Base-by-base conservation (phyloP, 1,284 basidiomycete species). In the Sporisorium graminicola region DNA sequence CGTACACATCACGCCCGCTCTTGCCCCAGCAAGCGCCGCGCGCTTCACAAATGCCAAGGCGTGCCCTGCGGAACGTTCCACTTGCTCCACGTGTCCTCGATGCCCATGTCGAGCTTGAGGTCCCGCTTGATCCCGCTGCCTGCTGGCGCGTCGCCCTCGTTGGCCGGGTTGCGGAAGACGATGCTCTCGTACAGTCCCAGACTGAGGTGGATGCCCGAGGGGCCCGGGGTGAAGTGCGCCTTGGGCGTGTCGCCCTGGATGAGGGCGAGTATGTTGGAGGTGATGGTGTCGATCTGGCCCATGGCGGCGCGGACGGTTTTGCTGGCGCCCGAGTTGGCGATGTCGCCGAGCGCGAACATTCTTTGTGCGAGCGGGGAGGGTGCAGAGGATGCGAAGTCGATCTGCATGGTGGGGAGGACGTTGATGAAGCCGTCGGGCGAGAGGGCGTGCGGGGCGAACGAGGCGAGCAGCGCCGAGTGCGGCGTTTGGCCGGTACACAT, bases 401-500 rank as follows among this genome's bases (percentile, higher is more conserved):
- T 35, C 26, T 79, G 77, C 27, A 79, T 46, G 7, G 77, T 77
- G 13, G 73, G 63, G 10, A n/a, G 44, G 33, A 79, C 77, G 22
- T 61, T 43, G 59, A 79, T 73, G 58, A 74, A 76, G 0, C 73
- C 74, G 33, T 62, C 56, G 3, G 7, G 16, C 3, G 66, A 60
- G 37, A 76, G 57, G 4, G 63, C 46, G 2, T 54, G 20, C 5
- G 77, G 74, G 2, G 69, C 58, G 22, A 67, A 68, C 1, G 42
- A 22, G 10, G 55, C 33, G 14, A 77, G 56, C 3, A 78, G 57
- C 0, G 53, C 50, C 5, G 77, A 78, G 8, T 60, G 57, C 0
- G 77, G 77, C 6, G 73, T 73, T 56, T 79, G 77, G 37, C 77
- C 77, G 16, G 77, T 79, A 50, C 77, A 79, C 55, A 74, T 56